Base-by-base conservation (phyloP, 768 basidiomycete species). In the Rhodotorula kratochvilovae region DNA sequence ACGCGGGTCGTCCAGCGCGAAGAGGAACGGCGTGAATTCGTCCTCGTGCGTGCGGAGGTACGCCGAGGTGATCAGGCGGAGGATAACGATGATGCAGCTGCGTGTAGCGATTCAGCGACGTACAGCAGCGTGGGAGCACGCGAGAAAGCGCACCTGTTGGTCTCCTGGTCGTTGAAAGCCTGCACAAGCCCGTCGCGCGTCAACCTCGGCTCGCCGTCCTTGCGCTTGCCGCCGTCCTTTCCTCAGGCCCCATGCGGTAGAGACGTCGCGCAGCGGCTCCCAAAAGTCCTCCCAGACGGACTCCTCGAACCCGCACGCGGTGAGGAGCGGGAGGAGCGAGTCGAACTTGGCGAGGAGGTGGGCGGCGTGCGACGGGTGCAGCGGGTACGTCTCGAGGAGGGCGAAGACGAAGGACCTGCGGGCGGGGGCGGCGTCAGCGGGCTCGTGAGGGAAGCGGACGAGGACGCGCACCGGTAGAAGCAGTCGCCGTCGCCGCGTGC, bases 21-120 rank as follows among this genome's bases (percentile, higher is more conserved):
- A 85, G 13, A 95, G 83, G 82, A 93, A 94, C 29, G 85, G 85
- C 25, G 84, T 83, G 78, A 87, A 92, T 55, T 82, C 81, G 5
- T 86, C 84, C 15, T 85, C 82, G 74, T 89, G 83, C 10, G 84
- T 78, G 31, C 88, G 88, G 69, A 95, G 89, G 80, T 91, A 87
- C 5, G 91, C 88, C 0, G 91, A 90, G 74, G 94, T 90, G 29
- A 93, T 80, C 66, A 94, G 83, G 56, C 94, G 86, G 74, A 97
- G 84, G 79, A 88, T 92, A 71, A 88, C 85, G 31, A 91, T 88
- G 78, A 91, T 86, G 33, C 86, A 86, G 79, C 90, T 89, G 27
- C 35, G 13, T 23, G 33, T 3, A 33, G 4, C 3, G 15, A n/a
- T 43, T 21, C 17, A 29, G 27, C n/a, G n/a, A n/a, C n/a, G n/a